These are phyloP conservation scores for Verticillium albo-atrum DNA, from an alignment of 2,329 filamentous ascomycete genomes.

Conservation along the genomic window DNA sequence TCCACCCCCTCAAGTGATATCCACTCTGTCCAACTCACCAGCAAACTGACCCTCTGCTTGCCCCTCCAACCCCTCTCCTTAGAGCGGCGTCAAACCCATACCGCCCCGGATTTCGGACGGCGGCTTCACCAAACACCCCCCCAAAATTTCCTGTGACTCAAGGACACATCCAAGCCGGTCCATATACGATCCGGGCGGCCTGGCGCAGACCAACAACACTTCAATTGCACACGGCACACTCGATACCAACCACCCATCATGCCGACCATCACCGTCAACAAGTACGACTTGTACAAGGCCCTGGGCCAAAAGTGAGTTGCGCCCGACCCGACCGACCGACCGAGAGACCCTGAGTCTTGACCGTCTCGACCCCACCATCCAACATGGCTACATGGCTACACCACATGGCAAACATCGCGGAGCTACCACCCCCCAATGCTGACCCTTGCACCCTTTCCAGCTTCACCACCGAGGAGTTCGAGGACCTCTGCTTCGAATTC, in stretches of 20 bases:
- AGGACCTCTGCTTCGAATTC: conserved; percentile 97
- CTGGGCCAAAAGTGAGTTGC: conserved; percentile 74
- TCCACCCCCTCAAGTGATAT: no score
- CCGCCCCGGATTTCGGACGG: conserved; percentile 3
- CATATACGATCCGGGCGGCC: neutral
- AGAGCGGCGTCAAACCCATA: neutral
- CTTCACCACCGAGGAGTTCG: conserved; percentile 90
- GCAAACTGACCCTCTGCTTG: neutral
- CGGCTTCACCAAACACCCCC: conserved; percentile 2
- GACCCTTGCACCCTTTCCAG: conserved; percentile 34
- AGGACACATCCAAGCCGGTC: conserved; percentile 7
- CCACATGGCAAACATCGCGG: neutral
- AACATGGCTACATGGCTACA: no score
- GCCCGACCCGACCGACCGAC: conserved; percentile 17
- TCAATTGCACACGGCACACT: neutral
- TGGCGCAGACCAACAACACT: neutral
- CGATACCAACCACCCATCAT: conserved; percentile 45
- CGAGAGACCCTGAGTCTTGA: conserved; percentile 8
- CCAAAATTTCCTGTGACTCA: conserved; percentile 39
- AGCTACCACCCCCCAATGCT: conserved; percentile 7
- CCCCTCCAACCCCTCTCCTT: neutral
- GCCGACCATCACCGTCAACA: conserved; percentile 97
- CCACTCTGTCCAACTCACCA: no score
- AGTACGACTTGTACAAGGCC: conserved; percentile 90
- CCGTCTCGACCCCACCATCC: conserved; percentile 15